These are phyloP conservation scores for Plantago rigida DNA, from an alignment of 305 asterid genomes.

Conservation along the genomic window DNA sequence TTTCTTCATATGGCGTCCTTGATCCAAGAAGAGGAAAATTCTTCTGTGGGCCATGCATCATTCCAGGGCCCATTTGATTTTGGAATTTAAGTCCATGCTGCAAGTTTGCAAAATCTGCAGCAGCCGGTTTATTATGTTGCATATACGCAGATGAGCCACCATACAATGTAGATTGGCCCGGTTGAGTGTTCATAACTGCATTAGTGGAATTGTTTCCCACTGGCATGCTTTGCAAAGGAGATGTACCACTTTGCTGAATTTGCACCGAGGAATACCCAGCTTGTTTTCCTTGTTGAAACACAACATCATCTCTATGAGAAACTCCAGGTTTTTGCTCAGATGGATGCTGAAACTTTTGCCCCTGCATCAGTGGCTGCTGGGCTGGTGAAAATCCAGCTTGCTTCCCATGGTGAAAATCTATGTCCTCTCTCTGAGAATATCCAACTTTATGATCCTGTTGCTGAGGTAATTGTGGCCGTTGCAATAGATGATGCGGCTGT, in stretches of 20 bases:
- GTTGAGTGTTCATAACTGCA: constrained; percentile 38
- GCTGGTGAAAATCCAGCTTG: constrained; percentile 58
- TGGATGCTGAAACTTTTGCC: constrained; percentile 49
- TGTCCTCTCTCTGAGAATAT: constrained; percentile 47
- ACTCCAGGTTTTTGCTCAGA: constrained; percentile 55
- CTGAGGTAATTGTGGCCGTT: constrained; percentile 51
- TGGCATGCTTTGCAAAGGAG: constrained; percentile 42
- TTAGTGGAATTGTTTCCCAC: constrained; percentile 37
- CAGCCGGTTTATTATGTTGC: constrained; percentile 43
- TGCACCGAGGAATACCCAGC: constrained; percentile 54
- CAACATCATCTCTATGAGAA: constrained; percentile 46
- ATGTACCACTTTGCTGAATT: constrained; percentile 41
- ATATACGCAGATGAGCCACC: constrained; percentile 42
- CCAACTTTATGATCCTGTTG: constrained; percentile 56
- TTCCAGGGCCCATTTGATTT: constrained; percentile 48
- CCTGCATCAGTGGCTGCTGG: constrained; percentile 44
- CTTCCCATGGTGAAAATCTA: constrained; percentile 49
- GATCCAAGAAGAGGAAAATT: constrained; percentile 46
- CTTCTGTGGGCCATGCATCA: constrained; percentile 50
- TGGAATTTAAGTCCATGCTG: constrained; percentile 54
- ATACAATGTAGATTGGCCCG: constrained; percentile 41
- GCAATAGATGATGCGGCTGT: constrained; percentile 43
- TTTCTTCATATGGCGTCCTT: constrained; percentile 56
- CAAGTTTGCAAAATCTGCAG: constrained; percentile 37
- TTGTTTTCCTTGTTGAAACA: constrained; percentile 50